Evolutionary conservation across 352 stramenopile genomes (phyloP), one percentile per base, ranked within the genome.

Genomic region (Phytophthora litchii): DNA sequence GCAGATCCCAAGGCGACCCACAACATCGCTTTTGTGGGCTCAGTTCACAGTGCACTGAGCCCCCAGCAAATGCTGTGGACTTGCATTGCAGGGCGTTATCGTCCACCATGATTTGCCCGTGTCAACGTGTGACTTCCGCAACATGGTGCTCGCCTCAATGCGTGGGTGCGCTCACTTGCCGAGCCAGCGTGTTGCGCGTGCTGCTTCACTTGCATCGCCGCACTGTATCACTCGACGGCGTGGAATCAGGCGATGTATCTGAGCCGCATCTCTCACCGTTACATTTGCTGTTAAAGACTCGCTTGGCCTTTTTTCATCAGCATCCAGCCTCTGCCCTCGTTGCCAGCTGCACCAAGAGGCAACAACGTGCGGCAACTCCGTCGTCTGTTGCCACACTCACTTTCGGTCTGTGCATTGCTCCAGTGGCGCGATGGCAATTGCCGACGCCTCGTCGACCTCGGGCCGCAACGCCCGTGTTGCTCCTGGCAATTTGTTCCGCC

Each of bases 401-500:
- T 70, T 60, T 20, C 45, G 45, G 37, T 53, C 32, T 57, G 48
- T 48, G 38, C 21, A 21, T 5, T 27, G 23, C 23, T 27, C 23
- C 23, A 27, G 13, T 43, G 27, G 27, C 48, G 35, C 56, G 58
- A 66, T 70, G 54, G 60, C 43, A 7, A 59, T 72, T 35, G 56
- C 48, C 10, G 53, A 54, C 21, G 20, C 44, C 19, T 53, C 23
- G 7, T 60, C 53, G 23, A 16, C 48, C 19, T 54, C 58, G 35
- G 21, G 36, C 11, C 54, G 65, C 29, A 49, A 42, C 20, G 50
- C 51, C 12, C 66, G 66, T 51, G 54, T 62, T 25, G 47, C 44
- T 4, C 50, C 50, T 5, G 32, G 42, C 23, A 70, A 58, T 14
- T 55, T 86, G 44, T 88, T 91, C 67, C 64, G 70, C 17, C 80